Percentiles rank a stretch among this genome's conserved stretches.
Conservation (phyloP, 345 rosid species). For the Dovyalis caffra region DNA sequence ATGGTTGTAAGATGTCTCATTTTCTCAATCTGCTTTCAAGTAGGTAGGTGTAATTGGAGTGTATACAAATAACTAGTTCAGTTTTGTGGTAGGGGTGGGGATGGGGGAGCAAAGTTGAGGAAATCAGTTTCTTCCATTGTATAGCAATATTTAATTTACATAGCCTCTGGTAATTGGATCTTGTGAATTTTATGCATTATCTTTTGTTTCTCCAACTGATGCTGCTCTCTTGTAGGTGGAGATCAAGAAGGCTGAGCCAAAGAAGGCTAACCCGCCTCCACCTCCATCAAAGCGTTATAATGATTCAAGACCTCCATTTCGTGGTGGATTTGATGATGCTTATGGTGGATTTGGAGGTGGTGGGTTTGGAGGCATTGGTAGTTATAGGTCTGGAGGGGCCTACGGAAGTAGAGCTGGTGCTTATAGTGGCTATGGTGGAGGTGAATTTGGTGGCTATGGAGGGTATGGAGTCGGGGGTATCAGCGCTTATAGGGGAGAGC, state of each 20-base stretch:
- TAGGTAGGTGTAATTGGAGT: not conserved
- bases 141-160: not conserved
- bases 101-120: not conserved
- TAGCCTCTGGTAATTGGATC: not conserved
- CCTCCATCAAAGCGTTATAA: conserved; percentile 22
- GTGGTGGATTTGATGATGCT: conserved; percentile 40
- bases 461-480: conserved; percentile 50
- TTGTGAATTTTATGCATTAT: not conserved
- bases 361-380: conserved; percentile 40
- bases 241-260: conserved; percentile 99
- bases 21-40: not conserved
- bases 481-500: conserved; percentile 77
- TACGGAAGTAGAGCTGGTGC: conserved; percentile 57
- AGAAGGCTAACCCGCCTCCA: conserved; percentile 70
- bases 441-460: conserved; percentile 67
- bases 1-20: not conserved
- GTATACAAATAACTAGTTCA: not conserved
- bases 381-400: conserved; percentile 59
- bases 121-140: not conserved
- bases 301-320: conserved; percentile 44
- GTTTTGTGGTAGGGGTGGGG: not conserved
- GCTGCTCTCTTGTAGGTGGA: conserved; percentile 58
- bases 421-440: conserved; percentile 66
- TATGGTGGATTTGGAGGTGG: conserved; percentile 59
- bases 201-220: not conserved